A percentile compares a stretch with the other conserved stretches of the same genome.
These are phyloP conservation scores for Leishmania amazonensis DNA, from an alignment of 208 protist genomes.

Conservation along the genomic window DNA sequence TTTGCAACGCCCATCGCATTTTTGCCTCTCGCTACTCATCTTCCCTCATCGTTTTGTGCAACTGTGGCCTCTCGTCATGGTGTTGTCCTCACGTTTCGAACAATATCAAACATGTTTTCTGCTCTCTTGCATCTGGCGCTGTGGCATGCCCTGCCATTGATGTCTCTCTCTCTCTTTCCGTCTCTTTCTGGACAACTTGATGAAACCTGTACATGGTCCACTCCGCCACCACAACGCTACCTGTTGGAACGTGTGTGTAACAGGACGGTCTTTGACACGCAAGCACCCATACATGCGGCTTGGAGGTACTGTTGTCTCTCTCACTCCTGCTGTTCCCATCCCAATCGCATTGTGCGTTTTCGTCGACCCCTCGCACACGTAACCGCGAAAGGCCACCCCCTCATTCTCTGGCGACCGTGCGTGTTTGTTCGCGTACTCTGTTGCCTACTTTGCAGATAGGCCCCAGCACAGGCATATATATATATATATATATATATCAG, in stretches of 20 bases:
- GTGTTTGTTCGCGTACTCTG: not conserved
- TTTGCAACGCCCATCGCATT: not conserved
- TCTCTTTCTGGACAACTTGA: not conserved
- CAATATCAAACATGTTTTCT: not conserved
- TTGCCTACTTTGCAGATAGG: not conserved
- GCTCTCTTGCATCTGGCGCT: not conserved
- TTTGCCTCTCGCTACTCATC: not conserved
- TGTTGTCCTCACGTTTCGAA: not conserved
- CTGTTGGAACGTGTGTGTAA: not conserved
- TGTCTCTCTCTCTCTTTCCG: not conserved
- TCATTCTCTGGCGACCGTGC: not conserved
- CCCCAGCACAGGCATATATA: not conserved
- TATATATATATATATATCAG: constrained; percentile 1
- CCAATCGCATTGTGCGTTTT: not conserved
- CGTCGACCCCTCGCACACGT: not conserved
- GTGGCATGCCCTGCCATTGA: not conserved
- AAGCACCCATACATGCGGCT: not conserved
- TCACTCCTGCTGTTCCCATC: not conserved
- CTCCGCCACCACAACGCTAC: not conserved
- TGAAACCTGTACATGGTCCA: not conserved
- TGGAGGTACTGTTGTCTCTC: not conserved
- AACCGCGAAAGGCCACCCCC: not conserved
- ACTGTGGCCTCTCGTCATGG: not conserved
- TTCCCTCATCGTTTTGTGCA: not conserved
- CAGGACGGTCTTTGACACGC: not conserved